phyloP scores from a whole-genome alignment of 192 early-diverging fungal genomes.

The Pilaira anomala region DNA sequence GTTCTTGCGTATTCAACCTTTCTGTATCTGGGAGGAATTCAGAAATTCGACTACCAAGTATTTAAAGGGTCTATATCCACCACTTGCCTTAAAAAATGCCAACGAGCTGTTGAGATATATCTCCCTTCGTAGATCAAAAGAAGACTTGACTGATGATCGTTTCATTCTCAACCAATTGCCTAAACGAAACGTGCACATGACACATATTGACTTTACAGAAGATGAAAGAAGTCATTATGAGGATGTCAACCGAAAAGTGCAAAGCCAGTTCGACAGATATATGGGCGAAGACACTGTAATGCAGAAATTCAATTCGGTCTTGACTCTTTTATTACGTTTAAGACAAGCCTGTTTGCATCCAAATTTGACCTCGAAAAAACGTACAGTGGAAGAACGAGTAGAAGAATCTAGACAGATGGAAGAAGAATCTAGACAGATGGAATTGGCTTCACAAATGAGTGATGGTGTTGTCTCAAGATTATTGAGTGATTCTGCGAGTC shows the following conservation, averaged over 20 bases:
- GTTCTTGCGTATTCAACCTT: conserved; percentile 61
- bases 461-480: not conserved
- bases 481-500: not conserved
- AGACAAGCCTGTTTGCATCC: conserved; percentile 55
- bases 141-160: conserved; percentile 52
- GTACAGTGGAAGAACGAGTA: not conserved
- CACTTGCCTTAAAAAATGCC: conserved; percentile 54
- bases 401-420: no score
- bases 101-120: no score
- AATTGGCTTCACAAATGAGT: not conserved
- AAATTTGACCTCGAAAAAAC: conserved; percentile 30
- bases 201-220: conserved; percentile 42
- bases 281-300: conserved; percentile 47
- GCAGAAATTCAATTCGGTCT: conserved; percentile 51
- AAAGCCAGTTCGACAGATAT: conserved; percentile 45
- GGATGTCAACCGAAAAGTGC: conserved; percentile 29
- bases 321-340: conserved; percentile 47
- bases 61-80: conserved; percentile 27
- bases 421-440: no score
- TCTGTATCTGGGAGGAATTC: conserved; percentile 51
- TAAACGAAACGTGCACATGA: conserved; percentile 45
- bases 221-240: conserved; percentile 61
- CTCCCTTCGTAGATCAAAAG: conserved; percentile 67
- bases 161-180: conserved; percentile 70
- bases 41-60: conserved; percentile 43